Evolutionary conservation across 306 rosid species (phyloP).

Genomic region (Abrus pulchellus): DNA sequence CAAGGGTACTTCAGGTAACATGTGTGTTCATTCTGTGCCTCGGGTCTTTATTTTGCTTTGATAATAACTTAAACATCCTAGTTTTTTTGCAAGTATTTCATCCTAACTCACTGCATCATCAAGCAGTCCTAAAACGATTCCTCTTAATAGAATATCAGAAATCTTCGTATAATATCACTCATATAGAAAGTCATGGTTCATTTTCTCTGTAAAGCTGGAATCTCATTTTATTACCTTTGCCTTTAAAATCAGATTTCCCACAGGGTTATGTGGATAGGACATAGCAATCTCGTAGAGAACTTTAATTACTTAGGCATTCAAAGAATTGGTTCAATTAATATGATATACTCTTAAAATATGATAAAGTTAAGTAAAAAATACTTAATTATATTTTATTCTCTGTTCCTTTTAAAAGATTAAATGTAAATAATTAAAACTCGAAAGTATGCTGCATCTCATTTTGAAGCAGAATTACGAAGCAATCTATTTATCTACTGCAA

Average conservation of each 20-base stretch:
- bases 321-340: background rate
- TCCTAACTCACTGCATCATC: background rate
- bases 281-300: background rate
- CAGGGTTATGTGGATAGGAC: background rate
- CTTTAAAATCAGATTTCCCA: background rate
- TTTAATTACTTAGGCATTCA: background rate
- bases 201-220: background rate
- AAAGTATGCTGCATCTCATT: too few relatives aligned
- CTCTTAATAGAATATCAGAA: background rate
- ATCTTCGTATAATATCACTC: background rate
- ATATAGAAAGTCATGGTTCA: background rate
- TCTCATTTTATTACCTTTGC: background rate
- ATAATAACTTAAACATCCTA: background rate
- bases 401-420: too few relatives aligned
- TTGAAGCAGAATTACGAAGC: too few relatives aligned
- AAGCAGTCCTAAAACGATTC: background rate
- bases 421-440: too few relatives aligned
- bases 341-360: too few relatives aligned
- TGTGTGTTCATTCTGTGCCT: background rate
- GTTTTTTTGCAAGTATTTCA: background rate
- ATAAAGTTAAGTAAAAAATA: too few relatives aligned
- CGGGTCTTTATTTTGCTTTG: background rate
- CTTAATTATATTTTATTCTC: too few relatives aligned
- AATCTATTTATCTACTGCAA: too few relatives aligned
- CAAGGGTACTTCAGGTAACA: background rate